Base-by-base conservation (phyloP, 768 basidiomycete genomes). In the Mycena crocata region DNA sequence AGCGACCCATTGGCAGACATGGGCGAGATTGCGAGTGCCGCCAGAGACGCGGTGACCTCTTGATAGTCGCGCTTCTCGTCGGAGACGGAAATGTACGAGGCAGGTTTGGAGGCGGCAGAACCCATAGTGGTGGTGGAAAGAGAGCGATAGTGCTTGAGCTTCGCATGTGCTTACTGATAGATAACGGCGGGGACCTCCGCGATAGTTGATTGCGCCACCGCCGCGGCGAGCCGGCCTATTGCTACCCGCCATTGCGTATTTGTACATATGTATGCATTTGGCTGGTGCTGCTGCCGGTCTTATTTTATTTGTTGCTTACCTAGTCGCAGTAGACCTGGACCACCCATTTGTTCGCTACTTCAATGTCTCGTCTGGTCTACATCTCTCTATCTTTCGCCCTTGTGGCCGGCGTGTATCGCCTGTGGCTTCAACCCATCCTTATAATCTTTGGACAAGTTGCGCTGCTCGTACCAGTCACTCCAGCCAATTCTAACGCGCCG, bases 1-100 rank as follows among this genome's bases (percentile, higher is more conserved):
- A 94, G 79, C 37, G 90, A 79, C 31, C 93, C 93, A 70, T 89
- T 83, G 42, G 77, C 70, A 3, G 93, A 92, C 32, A 81, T 67
- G 10, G 62, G 62, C 0, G 89, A 66, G 46, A 82, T 58, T 19
- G 74, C 72, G 51, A 84, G 77, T 3, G 79, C 67, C 14, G 78
- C 74, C 23, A 82, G 64, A 21, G 78, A 75, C 17, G 74, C 71
- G 40, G 76, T 68, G 54, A 77, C 58, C 10, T 78, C 69, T 30
- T 57, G 19, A 12, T 59, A 45, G 35, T 39, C 48, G 51, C 44
- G 49, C 30, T 72, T 67, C 59, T 70, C 59, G 48, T 69, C 57
- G 49, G 75, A 65, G 31, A 69, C 52, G 42, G 37, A 26, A 26
- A 40, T 44, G 13, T 19, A 32, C 30, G 69, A 40, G 31, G 67